Evolutionary conservation across 805 yeast species (phyloP).

Genomic region (Cyberlindnera euphorbiae): DNA sequence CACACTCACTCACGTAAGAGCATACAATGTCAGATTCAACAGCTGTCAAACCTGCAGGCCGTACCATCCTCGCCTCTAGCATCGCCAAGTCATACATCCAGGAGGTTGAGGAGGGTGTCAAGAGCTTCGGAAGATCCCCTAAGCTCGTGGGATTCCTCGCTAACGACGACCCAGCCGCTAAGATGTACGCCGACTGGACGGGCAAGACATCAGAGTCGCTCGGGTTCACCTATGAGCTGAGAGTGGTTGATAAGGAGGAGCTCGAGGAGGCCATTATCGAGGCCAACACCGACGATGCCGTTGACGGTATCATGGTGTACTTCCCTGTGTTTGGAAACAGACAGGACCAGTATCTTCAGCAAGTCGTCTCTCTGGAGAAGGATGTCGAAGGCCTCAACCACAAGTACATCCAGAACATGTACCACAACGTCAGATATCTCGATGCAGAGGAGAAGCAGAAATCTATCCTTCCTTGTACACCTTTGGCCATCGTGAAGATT

Average conservation of each 20-base stretch:
- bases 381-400: conserved; percentile 96
- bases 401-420: conserved; percentile 87
- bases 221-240: conserved; percentile 81
- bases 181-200: conserved; percentile 95
- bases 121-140: conserved; percentile 53
- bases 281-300: conserved; percentile 71
- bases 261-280: conserved; percentile 77
- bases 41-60: conserved; percentile 43
- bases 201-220: conserved; percentile 80
- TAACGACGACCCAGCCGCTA: conserved; percentile 91
- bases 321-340: conserved; percentile 95
- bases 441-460: conserved; percentile 66
- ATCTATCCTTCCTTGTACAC: conserved; percentile 93
- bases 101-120: conserved; percentile 62
- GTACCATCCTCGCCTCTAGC: conserved; percentile 80
- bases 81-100: conserved; percentile 78
- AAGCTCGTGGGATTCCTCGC: conserved; percentile 88
- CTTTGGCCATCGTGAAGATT: conserved; percentile 89
- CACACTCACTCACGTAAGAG: conserved; percentile 1
- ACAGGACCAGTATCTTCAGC: conserved; percentile 94
- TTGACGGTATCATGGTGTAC: conserved; percentile 93
- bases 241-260: conserved; percentile 68
- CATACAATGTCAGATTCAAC: conserved; percentile 23
- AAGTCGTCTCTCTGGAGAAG: conserved; percentile 83
- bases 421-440: conserved; percentile 83